Conservation (phyloP, 2,329 filamentous ascomycete species). For the Diaporthe citrichinensis region DNA sequence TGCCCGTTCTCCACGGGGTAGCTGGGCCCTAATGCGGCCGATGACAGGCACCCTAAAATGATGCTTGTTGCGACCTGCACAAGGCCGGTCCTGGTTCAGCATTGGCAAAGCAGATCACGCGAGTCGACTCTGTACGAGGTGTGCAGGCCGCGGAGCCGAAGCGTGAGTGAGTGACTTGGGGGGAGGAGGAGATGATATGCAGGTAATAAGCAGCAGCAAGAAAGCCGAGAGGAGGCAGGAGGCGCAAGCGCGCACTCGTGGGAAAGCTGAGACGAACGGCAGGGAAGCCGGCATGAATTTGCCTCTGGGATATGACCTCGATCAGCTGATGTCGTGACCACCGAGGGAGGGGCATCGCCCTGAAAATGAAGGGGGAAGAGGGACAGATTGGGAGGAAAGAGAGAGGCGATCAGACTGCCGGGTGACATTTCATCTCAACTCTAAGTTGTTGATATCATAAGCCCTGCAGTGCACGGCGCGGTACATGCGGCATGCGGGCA, state of each 20-base stretch:
- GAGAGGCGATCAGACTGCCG: constrained; percentile 26
- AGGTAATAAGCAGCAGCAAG: background rate
- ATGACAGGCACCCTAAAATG: constrained; percentile 35
- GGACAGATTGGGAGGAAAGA: background rate
- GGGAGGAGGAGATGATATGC: background rate
- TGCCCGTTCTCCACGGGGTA: constrained; percentile 8
- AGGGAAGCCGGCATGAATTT: constrained; percentile 27
- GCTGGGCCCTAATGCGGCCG: constrained; percentile 13
- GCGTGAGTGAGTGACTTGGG: background rate
- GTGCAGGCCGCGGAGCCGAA: constrained; percentile 9
- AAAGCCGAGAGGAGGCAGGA: background rate
- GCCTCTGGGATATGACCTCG: constrained; percentile 24
- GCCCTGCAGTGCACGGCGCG: background rate
- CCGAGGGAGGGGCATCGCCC: background rate
- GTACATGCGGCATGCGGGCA: constrained; percentile 13
- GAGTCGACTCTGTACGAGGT: background rate
- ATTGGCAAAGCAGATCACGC: constrained; percentile 1
- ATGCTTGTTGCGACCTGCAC: constrained; percentile 30
- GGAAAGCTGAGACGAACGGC: constrained; percentile 29
- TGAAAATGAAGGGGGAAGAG: background rate
- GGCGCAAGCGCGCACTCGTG: background rate
- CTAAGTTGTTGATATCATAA: background rate
- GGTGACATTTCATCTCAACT: constrained; percentile 22
- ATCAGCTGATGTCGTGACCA: constrained; percentile 15
- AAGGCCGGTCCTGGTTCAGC: background rate